Evolutionary conservation across 192 early-diverging fungal species (phyloP).

Genomic region (Backusella psychrophila): DNA sequence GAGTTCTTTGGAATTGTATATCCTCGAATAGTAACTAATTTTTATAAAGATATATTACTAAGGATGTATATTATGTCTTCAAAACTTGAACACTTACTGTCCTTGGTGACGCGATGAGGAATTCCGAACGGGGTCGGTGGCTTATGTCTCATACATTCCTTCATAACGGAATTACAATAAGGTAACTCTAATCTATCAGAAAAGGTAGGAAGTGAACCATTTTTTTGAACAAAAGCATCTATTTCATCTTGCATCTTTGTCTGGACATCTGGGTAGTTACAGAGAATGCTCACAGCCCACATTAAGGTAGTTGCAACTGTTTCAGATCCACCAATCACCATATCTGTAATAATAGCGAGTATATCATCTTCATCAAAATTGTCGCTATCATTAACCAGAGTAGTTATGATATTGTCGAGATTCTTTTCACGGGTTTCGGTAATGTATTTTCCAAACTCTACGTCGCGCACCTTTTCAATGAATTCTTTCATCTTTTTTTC

Average conservation of each 20-base stretch:
- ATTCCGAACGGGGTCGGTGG: constrained; percentile 13
- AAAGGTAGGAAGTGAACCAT: neutral
- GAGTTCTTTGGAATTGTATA: constrained; percentile 50
- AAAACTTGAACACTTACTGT: constrained; percentile 13
- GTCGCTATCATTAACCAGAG: neutral
- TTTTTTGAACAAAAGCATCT: neutral
- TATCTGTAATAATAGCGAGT: neutral
- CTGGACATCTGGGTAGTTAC: constrained; percentile 21
- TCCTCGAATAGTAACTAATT: constrained; percentile 13
- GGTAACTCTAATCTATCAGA: constrained; percentile 13
- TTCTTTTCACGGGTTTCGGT: neutral
- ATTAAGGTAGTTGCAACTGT: constrained; percentile 9
- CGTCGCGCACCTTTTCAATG: neutral
- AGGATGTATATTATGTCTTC: neutral
- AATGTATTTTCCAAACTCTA: neutral
- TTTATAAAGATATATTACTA: neutral
- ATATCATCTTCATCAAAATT: neutral
- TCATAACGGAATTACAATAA: constrained; percentile 19
- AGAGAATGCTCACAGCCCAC: constrained; percentile 12
- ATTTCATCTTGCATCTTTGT: constrained; percentile 8
- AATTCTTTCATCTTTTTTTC: neutral
- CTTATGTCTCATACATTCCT: constrained; percentile 15
- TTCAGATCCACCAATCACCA: constrained; percentile 7
- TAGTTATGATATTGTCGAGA: neutral
- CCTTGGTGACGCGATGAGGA: constrained; percentile 8